Percentiles rank a stretch among this genome's conserved stretches.
phyloP scores from a whole-genome alignment of 2,329 filamentous ascomycete genomes.

The Rutstroemia sydowiana region DNA sequence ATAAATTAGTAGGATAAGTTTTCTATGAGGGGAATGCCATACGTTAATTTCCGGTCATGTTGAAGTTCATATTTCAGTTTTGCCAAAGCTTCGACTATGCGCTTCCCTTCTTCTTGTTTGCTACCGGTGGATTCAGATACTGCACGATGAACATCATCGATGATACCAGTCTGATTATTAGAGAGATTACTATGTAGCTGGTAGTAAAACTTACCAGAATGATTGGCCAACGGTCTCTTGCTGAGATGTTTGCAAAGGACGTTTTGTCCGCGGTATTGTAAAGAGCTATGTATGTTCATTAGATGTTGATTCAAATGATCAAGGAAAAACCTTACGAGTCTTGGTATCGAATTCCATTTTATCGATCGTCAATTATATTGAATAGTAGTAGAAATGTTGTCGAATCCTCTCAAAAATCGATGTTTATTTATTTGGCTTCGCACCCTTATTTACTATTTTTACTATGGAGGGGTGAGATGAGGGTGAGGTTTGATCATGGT shows the following conservation, averaged over 20 bases:
- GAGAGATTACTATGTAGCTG: not conserved
- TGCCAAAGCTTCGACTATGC: constrained; percentile 70
- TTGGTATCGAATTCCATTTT: constrained; percentile 69
- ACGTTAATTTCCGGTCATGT: constrained; percentile 76
- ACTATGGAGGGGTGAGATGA: not conserved
- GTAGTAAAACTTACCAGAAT: constrained; percentile 58
- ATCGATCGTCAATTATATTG: not conserved
- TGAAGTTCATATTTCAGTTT: constrained; percentile 91
- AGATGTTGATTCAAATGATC: not conserved
- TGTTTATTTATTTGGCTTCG: not conserved
- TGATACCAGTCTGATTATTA: constrained; percentile 66
- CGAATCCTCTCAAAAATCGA: not conserved
- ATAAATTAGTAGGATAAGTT: constrained; percentile 48
- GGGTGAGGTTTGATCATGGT: constrained; percentile 8
- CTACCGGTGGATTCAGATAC: constrained; percentile 48
- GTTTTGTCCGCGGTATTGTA: constrained; percentile 74
- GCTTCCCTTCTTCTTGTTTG: constrained; percentile 74
- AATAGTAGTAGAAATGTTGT: not conserved
- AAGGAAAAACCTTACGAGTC: constrained; percentile 48
- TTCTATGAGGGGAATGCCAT: constrained; percentile 28
- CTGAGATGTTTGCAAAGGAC: constrained; percentile 83
- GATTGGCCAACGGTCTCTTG: constrained; percentile 82
- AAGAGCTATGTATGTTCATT: constrained; percentile 45
- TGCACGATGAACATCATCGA: constrained; percentile 87
- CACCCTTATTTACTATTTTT: not conserved